Conservation (phyloP, 805 yeast genomes). For the Sungouiella blattae region DNA sequence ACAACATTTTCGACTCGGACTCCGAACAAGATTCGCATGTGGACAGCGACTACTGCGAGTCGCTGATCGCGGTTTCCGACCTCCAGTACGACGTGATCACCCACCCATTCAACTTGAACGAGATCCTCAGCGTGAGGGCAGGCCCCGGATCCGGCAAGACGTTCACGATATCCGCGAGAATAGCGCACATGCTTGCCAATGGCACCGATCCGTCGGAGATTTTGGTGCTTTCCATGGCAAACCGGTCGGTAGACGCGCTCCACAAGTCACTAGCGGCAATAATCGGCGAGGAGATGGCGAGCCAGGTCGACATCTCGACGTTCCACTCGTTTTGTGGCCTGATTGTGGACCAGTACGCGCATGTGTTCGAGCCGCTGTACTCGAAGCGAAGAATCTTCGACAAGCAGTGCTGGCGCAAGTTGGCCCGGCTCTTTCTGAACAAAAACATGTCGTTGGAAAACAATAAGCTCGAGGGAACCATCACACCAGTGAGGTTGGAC, state of each 20-base stretch:
- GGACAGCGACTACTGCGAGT: not conserved
- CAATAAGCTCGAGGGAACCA: slow-evolving; percentile 18
- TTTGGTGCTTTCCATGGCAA: slow-evolving; percentile 63
- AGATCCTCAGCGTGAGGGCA: slow-evolving; percentile 52
- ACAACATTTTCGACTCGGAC: slow-evolving; percentile 1
- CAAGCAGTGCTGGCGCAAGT: slow-evolving; percentile 49
- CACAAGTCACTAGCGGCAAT: slow-evolving; percentile 23
- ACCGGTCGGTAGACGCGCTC: slow-evolving; percentile 58
- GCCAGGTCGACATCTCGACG: slow-evolving; percentile 76
- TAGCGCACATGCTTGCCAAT: slow-evolving; percentile 43
- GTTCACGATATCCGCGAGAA: slow-evolving; percentile 50
- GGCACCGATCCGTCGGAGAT: slow-evolving; percentile 50
- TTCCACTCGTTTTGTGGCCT: slow-evolving; percentile 65
- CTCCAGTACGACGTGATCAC: slow-evolving; percentile 47
- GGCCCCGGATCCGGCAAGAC: slow-evolving; percentile 82
- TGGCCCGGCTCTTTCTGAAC: slow-evolving; percentile 31
- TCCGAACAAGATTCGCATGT: not conserved
- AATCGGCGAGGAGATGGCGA: slow-evolving; percentile 48
- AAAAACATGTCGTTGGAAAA: slow-evolving; percentile 29
- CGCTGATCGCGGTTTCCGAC: slow-evolving; percentile 27
- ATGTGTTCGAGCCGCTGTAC: slow-evolving; percentile 7
- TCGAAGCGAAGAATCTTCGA: slow-evolving; percentile 40
- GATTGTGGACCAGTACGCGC: slow-evolving; percentile 39
- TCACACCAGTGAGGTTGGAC: slow-evolving; percentile 23
- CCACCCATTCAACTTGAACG: slow-evolving; percentile 34